Percentiles rank a stretch among this genome's conserved stretches.
Evolutionary conservation across 331 rosid species (phyloP).

Genomic region (Acacia pycnantha): DNA sequence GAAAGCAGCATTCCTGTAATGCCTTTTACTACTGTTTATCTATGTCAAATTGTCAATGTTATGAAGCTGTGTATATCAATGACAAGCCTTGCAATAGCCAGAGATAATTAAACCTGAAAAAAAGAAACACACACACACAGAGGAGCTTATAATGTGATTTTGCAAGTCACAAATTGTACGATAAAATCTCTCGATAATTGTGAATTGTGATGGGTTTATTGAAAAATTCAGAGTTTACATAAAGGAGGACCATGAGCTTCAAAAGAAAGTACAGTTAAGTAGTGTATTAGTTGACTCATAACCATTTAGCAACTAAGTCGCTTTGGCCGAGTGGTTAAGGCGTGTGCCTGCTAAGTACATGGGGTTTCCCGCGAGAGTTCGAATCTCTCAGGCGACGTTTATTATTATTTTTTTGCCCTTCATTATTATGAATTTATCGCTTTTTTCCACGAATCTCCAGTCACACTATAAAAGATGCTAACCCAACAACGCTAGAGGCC

Average conservation of each 20-base stretch:
- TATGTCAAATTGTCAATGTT: neutral
- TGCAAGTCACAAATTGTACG: no score
- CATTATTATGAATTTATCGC: no score
- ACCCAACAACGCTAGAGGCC: neutral
- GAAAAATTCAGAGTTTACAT: neutral
- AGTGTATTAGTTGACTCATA: no score
- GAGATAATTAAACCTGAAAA: neutral
- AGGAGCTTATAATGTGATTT: neutral
- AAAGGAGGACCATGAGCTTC: accelerated
- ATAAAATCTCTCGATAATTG: neutral
- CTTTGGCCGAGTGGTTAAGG: slow-evolving; percentile 99
- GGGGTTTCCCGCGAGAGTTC: slow-evolving; percentile 69
- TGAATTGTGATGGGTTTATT: neutral
- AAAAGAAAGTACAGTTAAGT: neutral
- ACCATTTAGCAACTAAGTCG: slow-evolving; percentile 30
- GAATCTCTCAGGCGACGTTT: slow-evolving; percentile 19
- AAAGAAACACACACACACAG: neutral
- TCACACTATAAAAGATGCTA: neutral
- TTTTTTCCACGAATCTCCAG: neutral
- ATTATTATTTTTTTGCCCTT: no score
- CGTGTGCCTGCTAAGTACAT: slow-evolving; percentile 96
- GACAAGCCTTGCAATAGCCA: neutral
- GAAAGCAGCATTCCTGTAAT: neutral
- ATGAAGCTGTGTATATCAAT: neutral
- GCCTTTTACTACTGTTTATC: neutral